Evolutionary conservation across 2,329 filamentous ascomycete genomes (phyloP), one percentile per base, ranked within the genome.

Genomic region (Stachybotrys elegans): DNA sequence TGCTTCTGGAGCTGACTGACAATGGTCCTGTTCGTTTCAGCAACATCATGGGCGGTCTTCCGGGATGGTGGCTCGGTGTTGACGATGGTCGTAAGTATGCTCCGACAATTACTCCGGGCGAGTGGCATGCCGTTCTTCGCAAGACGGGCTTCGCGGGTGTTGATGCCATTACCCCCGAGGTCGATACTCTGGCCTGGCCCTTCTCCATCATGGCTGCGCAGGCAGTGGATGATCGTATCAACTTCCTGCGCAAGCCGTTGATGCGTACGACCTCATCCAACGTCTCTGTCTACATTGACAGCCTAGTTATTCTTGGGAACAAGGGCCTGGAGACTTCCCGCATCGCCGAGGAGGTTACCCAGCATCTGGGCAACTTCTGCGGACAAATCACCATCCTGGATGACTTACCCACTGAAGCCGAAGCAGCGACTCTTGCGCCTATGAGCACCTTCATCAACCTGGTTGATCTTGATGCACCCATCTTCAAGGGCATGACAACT

Each of bases 1-100:
- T 77, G 1, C 37, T 75, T 0, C 45, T 68, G 5, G 74, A 78
- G 46, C 48, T 68, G 3, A 60, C 55, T 1, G 35, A 46, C 4
- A 12, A 29, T 17, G 50, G 46, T 1, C 14, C 12, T 31, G 32
- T 52, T 22, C 42, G 53, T 0, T 37, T 48, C 8, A 49, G 45
- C 4, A 41, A 44, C n/a, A 46, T 57, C 13, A 53, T 62, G 22
- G 56, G 57, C 14, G 44, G 47, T 9, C 43, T 66, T 3, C 45
- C 52, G 1, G 60, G 57, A 13, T 64, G 61, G 58, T 61, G 57
- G 54, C 39, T 56, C 4, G 57, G 56, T 13, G 27, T 39, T 1
- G 45, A 54, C 2, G 58, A 60, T 6, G 55, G 50, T 3, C 47
- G 55, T 1, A 21, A 19, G 19, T 44, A 48, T 9, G 27, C 36